These are phyloP conservation scores for Ceratobasidium sp. DNA, from an alignment of 1,284 basidiomycete genomes.

Conservation along the genomic window DNA sequence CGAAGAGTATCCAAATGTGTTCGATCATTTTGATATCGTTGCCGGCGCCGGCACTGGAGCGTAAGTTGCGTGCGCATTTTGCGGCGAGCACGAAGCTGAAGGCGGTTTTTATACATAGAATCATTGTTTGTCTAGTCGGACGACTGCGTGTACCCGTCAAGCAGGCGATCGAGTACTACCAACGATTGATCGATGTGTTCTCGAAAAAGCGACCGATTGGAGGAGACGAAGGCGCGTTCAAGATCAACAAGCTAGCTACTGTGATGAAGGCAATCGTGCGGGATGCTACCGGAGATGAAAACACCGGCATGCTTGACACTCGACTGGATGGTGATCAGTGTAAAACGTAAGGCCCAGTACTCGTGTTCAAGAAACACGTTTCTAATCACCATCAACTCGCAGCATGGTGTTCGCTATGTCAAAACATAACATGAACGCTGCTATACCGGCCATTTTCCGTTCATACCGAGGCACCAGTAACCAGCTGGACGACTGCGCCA, in stretches of 20 bases:
- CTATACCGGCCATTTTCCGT: not conserved
- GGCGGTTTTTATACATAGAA: constrained; percentile 38
- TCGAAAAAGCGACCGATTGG: not conserved
- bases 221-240: not conserved
- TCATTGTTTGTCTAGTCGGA: constrained; percentile 50
- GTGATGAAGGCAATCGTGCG: not conserved
- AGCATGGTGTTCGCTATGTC: constrained; percentile 20
- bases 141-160: constrained; percentile 48
- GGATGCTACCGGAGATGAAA: not conserved
- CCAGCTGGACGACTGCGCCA: not conserved
- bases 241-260: not conserved
- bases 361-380: too few relatives aligned
- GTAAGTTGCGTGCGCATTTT: not conserved
- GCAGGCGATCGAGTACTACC: constrained; percentile 37
- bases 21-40: not conserved
- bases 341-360: not conserved
- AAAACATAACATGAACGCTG: constrained; percentile 9
- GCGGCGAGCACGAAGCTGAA: not conserved
- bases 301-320: not conserved
- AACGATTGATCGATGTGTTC: constrained; percentile 4
- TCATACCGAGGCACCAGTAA: constrained; percentile 1
- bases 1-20: not conserved
- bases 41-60: too few relatives aligned
- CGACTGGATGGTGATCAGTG: not conserved
- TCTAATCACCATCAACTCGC: too few relatives aligned